A percentile compares a stretch with the other conserved stretches of the same genome.
These are phyloP conservation scores for Dendrocalamus sinicus DNA, from an alignment of 176 grass and related monocot genomes.

Conservation along the genomic window DNA sequence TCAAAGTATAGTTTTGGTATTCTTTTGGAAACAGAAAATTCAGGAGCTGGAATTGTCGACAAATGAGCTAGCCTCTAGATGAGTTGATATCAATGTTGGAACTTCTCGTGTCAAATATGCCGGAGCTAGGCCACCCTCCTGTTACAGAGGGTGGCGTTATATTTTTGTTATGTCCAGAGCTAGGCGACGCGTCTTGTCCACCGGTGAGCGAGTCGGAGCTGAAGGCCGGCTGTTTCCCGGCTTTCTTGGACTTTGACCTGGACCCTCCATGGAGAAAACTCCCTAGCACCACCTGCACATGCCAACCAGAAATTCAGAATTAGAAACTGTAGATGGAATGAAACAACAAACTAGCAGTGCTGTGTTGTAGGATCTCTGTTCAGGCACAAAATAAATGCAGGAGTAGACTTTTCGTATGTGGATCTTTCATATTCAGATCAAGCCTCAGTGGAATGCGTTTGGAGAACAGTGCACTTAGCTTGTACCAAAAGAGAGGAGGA, in stretches of 20 bases:
- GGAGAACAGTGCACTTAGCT: background rate
- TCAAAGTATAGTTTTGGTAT: slow-evolving; percentile 40
- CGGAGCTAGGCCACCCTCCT: slow-evolving; percentile 64
- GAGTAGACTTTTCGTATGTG: background rate
- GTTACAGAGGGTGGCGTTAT: slow-evolving; percentile 50
- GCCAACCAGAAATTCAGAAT: background rate
- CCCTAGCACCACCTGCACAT: slow-evolving; percentile 67
- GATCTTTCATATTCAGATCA: background rate
- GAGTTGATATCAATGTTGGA: slow-evolving; percentile 87
- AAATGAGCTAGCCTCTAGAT: slow-evolving; percentile 73
- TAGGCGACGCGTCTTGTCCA: slow-evolving; percentile 34
- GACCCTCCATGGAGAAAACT: slow-evolving; percentile 68
- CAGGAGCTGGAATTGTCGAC: slow-evolving; percentile 41
- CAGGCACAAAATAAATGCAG: background rate
- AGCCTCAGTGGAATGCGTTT: background rate
- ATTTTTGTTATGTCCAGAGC: slow-evolving; percentile 68
- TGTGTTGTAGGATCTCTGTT: background rate
- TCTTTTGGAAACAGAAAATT: slow-evolving; percentile 32
- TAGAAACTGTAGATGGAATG: background rate
- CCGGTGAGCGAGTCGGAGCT: slow-evolving; percentile 44
- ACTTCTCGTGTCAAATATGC: slow-evolving; percentile 63
- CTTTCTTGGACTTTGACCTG: slow-evolving; percentile 70
- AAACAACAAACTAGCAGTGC: background rate
- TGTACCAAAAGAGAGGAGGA: background rate
- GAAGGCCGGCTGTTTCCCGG: slow-evolving; percentile 44